Evolutionary conservation across 148 eudicot genomes (phyloP).

Genomic region (Suaeda aralocaspica): DNA sequence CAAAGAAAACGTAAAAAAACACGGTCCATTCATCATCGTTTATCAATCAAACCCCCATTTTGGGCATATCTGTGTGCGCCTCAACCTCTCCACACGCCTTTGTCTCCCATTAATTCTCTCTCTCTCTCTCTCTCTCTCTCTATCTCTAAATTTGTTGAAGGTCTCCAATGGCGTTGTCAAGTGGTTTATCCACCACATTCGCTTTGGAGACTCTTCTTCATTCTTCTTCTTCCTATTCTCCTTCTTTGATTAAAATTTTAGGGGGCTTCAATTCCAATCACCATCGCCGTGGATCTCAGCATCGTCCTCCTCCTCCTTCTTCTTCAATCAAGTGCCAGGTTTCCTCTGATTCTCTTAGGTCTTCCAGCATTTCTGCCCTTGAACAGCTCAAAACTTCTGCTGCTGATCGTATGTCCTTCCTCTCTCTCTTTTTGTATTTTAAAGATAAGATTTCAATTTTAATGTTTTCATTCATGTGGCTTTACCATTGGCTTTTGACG

Average conservation of each 20-base stretch:
- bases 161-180: conserved; percentile 58
- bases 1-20: no score
- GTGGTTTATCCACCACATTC: conserved; percentile 41
- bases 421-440: neutral
- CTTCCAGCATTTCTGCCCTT: conserved; percentile 41
- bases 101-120: neutral
- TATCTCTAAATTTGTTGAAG: conserved; percentile 6
- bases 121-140: no score
- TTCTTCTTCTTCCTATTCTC: conserved; percentile 20
- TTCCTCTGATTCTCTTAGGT: conserved; percentile 13
- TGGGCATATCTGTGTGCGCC: neutral
- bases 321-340: conserved; percentile 37
- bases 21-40: neutral
- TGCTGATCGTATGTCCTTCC: conserved; percentile 35
- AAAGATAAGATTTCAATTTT: no score
- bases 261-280: conserved; percentile 20
- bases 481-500: no score
- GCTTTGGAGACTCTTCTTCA: conserved; percentile 53
- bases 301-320: conserved; percentile 18
- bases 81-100: conserved; percentile 18
- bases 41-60: neutral
- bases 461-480: no score
- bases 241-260: conserved; percentile 29
- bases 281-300: conserved; percentile 16
- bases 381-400: conserved; percentile 47